Evolutionary conservation across 2,329 filamentous ascomycete genomes (phyloP).

Genomic region (Neofusicoccum cordaticola): DNA sequence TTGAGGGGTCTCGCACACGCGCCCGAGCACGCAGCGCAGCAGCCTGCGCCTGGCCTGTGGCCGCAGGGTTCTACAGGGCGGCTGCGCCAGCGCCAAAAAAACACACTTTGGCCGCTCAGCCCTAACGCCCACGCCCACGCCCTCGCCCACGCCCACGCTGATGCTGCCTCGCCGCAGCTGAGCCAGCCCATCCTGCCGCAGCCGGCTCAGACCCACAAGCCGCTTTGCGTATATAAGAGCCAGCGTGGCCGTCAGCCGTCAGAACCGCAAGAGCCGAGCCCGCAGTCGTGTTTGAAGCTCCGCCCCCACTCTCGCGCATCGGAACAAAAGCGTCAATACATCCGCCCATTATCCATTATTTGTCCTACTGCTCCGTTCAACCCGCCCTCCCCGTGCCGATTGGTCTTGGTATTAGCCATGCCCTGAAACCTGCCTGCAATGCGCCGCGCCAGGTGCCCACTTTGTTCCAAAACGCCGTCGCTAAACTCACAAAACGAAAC

Average conservation of each 20-base stretch:
- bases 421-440: constrained; percentile 5
- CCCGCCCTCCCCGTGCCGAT: background rate
- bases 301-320: constrained; percentile 9
- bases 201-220: background rate
- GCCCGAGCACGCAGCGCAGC: background rate
- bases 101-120: background rate
- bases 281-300: background rate
- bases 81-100: too few species aligned
- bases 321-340: constrained; percentile 13
- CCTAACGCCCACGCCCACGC: background rate
- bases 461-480: constrained; percentile 10
- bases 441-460: background rate
- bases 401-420: constrained; percentile 7
- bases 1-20: background rate
- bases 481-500: constrained; percentile 2
- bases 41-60: too few species aligned
- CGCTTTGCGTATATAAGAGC: constrained; percentile 1
- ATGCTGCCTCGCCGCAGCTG: background rate
- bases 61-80: too few species aligned
- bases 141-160: background rate
- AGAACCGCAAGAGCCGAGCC: background rate
- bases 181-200: constrained; percentile 8
- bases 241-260: constrained; percentile 12
- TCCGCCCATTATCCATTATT: constrained; percentile 15
- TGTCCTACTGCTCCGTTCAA: constrained; percentile 2